phyloP scores from a whole-genome alignment of 495 filamentous ascomycete genomes.

The Penicillium crystallinum region DNA sequence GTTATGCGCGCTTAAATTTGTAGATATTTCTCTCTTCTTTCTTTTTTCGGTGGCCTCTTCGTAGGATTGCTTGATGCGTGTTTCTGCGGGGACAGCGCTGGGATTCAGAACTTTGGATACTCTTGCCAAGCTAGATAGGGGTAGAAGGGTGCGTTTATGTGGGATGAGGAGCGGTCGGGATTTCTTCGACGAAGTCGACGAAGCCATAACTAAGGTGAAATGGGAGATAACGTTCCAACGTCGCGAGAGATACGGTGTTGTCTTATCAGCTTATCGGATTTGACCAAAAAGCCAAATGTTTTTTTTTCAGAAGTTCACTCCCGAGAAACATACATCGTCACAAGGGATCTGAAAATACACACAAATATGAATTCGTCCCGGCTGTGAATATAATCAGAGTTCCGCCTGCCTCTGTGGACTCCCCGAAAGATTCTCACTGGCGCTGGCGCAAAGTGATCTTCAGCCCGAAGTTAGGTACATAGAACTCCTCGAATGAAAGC shows the following conservation, averaged over 20 bases:
- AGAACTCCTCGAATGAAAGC: slow-evolving; percentile 26
- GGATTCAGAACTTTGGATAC: slow-evolving; percentile 17
- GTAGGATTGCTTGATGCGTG: slow-evolving; percentile 11
- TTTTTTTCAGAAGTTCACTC: no score
- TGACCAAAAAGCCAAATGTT: no score
- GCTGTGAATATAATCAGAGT: background rate
- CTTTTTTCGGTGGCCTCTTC: background rate
- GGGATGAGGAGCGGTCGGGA: slow-evolving; percentile 14
- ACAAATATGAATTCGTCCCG: background rate
- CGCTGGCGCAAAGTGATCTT: slow-evolving; percentile 13
- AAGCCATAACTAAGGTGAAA: no score
- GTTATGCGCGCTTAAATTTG: background rate
- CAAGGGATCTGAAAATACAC: background rate
- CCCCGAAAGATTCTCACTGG: background rate
- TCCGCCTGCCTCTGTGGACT: background rate
- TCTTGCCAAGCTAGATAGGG: background rate
- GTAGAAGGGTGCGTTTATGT: slow-evolving; percentile 13
- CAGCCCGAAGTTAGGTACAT: slow-evolving; percentile 24
- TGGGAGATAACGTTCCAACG: no score
- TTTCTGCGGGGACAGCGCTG: slow-evolving; percentile 19
- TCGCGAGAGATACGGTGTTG: no score
- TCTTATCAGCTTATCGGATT: no score
- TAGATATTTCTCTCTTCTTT: background rate
- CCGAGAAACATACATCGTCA: no score
- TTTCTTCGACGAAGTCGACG: background rate